Percentiles rank a stretch among this genome's conserved stretches.
Conservation (phyloP, 2,329 filamentous ascomycete genomes). For the Fusarium subtropicale region DNA sequence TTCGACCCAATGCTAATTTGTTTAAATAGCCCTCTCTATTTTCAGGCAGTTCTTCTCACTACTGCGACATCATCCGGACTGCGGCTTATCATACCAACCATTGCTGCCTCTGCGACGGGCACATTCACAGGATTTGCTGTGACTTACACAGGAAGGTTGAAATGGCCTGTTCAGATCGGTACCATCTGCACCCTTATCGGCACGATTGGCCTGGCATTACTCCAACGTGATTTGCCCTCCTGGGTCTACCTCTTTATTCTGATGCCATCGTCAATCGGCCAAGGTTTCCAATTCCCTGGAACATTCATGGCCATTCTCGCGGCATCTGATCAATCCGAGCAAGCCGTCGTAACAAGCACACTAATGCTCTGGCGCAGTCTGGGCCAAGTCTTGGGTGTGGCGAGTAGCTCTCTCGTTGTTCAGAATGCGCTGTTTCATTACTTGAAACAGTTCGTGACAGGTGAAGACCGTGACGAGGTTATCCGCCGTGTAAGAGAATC, state of each 20-base stretch:
- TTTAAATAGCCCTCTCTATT: constrained; percentile 72
- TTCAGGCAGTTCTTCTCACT: constrained; percentile 78
- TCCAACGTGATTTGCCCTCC: constrained; percentile 64
- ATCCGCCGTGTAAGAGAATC: constrained; percentile 64
- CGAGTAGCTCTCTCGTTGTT: constrained; percentile 75
- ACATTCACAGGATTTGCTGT: constrained; percentile 72
- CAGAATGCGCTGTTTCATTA: constrained; percentile 76
- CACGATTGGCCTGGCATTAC: constrained; percentile 59
- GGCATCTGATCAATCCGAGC: constrained; percentile 68
- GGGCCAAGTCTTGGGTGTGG: constrained; percentile 79
- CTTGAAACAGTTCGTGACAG: constrained; percentile 68
- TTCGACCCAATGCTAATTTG: not conserved
- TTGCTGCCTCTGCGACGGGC: constrained; percentile 66
- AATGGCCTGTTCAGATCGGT: constrained; percentile 68
- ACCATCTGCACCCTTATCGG: constrained; percentile 62
- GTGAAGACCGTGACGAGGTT: constrained; percentile 67
- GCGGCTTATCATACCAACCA: constrained; percentile 72
- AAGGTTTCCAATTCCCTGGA: constrained; percentile 73
- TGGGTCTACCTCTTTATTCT: constrained; percentile 67
- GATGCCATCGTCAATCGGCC: constrained; percentile 66
- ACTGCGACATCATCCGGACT: constrained; percentile 78
- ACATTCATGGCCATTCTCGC: constrained; percentile 73
- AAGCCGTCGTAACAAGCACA: constrained; percentile 77
- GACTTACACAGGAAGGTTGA: constrained; percentile 68
- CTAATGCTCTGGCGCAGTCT: constrained; percentile 78